Percentiles rank a stretch among this genome's conserved stretches.
These are phyloP conservation scores for Tylopilus balloui DNA, from an alignment of 768 basidiomycete species.

Conservation along the genomic window DNA sequence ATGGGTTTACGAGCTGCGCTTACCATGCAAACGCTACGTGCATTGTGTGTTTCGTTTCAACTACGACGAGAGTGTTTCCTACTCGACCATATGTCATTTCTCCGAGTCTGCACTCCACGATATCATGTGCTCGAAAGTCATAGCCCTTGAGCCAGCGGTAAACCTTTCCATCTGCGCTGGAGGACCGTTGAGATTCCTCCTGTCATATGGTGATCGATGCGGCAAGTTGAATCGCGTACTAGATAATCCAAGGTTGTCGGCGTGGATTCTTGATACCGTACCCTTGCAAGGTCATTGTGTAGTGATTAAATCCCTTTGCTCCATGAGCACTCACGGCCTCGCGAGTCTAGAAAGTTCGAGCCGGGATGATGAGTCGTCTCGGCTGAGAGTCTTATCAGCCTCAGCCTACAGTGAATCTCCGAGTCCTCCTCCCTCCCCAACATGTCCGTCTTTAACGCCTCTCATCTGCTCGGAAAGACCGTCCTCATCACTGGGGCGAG, in stretches of 20 bases:
- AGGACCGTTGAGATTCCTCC: slow-evolving; percentile 1
- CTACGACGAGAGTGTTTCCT: slow-evolving; percentile 1
- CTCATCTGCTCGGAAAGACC: slow-evolving; percentile 77
- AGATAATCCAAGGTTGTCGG: too few species aligned
- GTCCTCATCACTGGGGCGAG: slow-evolving; percentile 89
- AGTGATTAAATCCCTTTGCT: too few species aligned
- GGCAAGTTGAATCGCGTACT: too few species aligned
- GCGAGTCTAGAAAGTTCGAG: too few species aligned
- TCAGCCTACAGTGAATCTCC: too few species aligned
- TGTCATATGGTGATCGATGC: slow-evolving; percentile 1
- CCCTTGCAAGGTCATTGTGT: too few species aligned
- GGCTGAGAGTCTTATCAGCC: too few species aligned
- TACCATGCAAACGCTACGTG: slow-evolving; percentile 41
- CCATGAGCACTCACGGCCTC: too few species aligned
- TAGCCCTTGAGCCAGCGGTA: slow-evolving; percentile 52
- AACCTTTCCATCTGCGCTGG: slow-evolving; percentile 38
- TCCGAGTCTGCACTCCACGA: slow-evolving; percentile 58
- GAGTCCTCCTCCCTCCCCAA: slow-evolving; percentile 14
- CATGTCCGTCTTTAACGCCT: slow-evolving; percentile 81
- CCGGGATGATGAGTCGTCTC: too few species aligned
- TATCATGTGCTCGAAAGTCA: slow-evolving; percentile 41
- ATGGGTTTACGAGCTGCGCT: slow-evolving; percentile 12
- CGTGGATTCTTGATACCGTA: too few species aligned
- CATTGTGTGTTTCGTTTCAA: slow-evolving; percentile 29
- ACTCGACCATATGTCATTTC: slow-evolving; percentile 46